Conservation (phyloP, 805 yeast species). For the Yarrowia keelungensis region DNA sequence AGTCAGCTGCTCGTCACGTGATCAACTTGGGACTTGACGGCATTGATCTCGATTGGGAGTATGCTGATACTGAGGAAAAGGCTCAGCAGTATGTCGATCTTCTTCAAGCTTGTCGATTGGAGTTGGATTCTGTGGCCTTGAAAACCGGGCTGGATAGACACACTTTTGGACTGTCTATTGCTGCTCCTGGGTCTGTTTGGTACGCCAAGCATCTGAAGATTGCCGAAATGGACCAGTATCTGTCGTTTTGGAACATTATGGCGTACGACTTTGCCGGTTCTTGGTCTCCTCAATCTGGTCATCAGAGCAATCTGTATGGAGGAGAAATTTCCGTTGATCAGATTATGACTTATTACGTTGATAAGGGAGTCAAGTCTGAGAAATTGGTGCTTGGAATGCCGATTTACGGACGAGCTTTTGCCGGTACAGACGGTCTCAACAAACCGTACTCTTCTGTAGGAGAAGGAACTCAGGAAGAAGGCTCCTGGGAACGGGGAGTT, state of each 20-base stretch:
- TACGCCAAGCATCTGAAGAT: conserved; percentile 57
- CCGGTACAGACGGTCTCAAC: conserved; percentile 55
- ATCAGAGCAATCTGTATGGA: conserved; percentile 73
- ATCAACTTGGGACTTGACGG: conserved; percentile 78
- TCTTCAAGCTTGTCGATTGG: conserved; percentile 53
- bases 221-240: conserved; percentile 60
- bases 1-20: conserved; percentile 58
- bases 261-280: conserved; percentile 86
- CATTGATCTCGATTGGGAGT: conserved; percentile 95
- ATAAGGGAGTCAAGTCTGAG: conserved; percentile 53
- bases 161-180: conserved; percentile 65
- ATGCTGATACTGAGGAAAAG: conserved; percentile 62
- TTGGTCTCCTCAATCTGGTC: conserved; percentile 69
- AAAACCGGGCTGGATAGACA: conserved; percentile 42
- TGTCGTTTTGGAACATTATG: conserved; percentile 86
- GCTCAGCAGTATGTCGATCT: conserved; percentile 56
- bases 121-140: conserved; percentile 53
- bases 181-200: conserved; percentile 72
- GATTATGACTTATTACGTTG: conserved; percentile 57
- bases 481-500: conserved; percentile 57
- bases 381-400: conserved; percentile 88
- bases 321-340: conserved; percentile 57
- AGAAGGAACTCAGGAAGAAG: conserved; percentile 46
- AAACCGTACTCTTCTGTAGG: conserved; percentile 55
- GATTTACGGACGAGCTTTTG: conserved; percentile 71